Conservation (phyloP, 345 rosid genomes). For the Barbarea vulgaris region DNA sequence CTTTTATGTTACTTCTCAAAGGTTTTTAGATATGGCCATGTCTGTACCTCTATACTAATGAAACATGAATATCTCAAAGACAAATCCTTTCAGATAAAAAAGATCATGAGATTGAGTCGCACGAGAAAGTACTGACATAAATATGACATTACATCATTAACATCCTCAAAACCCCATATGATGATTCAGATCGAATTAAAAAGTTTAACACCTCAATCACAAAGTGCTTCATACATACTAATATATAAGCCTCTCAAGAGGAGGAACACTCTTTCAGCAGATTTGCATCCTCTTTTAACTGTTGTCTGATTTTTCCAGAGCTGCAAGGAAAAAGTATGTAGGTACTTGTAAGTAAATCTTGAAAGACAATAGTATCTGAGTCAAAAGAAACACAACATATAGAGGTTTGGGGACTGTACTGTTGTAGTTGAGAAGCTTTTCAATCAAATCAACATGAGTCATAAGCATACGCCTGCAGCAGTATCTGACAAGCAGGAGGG, state of each 20-base stretch:
- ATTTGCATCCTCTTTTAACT: constrained; percentile 38
- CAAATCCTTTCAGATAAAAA: neutral
- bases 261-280: constrained; percentile 5
- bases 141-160: neutral
- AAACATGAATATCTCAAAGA: neutral
- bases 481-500: constrained; percentile 81
- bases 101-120: neutral
- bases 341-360: neutral
- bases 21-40: neutral
- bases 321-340: constrained; percentile 45
- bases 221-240: neutral
- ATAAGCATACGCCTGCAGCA: constrained; percentile 98
- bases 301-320: constrained; percentile 72
- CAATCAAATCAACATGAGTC: constrained; percentile 99
- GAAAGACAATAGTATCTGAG: neutral
- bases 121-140: neutral
- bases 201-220: constrained; percentile 14
- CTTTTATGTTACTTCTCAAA: neutral
- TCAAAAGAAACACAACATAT: constrained; percentile 2
- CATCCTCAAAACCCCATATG: neutral
- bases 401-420: constrained; percentile 52
- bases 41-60: neutral
- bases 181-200: constrained; percentile 11
- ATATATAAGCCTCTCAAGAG: constrained; percentile 5
- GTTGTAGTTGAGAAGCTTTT: constrained; percentile 97